Base-by-base conservation (phyloP, 768 basidiomycete genomes). In the Dioszegia hungarica region DNA sequence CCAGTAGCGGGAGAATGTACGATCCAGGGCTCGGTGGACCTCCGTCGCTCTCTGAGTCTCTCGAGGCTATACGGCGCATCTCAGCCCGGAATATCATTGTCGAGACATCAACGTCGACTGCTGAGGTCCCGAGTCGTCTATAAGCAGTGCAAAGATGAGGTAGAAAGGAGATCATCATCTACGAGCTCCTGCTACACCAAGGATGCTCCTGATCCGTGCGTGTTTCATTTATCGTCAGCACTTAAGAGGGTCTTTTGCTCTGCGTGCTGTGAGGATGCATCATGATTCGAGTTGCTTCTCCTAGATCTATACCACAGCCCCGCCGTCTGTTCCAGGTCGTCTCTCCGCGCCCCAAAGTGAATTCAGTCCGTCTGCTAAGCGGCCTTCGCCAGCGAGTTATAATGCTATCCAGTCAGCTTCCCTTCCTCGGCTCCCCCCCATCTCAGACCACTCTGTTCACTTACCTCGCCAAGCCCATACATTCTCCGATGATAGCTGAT, bases 391-490 rank as follows among this genome's bases (percentile, higher is more conserved):
- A 57, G 41, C 31, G 56, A 57, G 29, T 57, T 57, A 24, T 57
- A 57, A 38, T 57, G 56, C 56, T 57, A n/a, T 1, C 1, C 2
- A 10, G 12, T 57, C 46, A 57, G 56, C 45, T 33, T n/a, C n/a
- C n/a, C n/a, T n/a, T n/a, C n/a, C n/a, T n/a, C n/a, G n/a, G n/a
- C 33, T 29, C 2, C 25, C 6, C 17, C 20, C 34, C 24, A 31
- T 38, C 27, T 3, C 12, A 40, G 5, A 52, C 15, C 22, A 12
- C 15, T 11, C 33, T 39, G 14, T 4, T 10, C n/a, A 78, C 87
- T 63, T 51, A 91, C 92, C 84, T 97, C 94, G 64, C 94, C 94
- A 5, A 97, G 81, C 2, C 93, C 94, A 77, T 94, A 98, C 85
- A 94, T 87, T 63, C 85, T 82, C 54, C 89, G 82, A 71, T 98